phyloP scores from a whole-genome alignment of 2,329 filamentous ascomycete species.

The Pseudogymnoascus sp. region DNA sequence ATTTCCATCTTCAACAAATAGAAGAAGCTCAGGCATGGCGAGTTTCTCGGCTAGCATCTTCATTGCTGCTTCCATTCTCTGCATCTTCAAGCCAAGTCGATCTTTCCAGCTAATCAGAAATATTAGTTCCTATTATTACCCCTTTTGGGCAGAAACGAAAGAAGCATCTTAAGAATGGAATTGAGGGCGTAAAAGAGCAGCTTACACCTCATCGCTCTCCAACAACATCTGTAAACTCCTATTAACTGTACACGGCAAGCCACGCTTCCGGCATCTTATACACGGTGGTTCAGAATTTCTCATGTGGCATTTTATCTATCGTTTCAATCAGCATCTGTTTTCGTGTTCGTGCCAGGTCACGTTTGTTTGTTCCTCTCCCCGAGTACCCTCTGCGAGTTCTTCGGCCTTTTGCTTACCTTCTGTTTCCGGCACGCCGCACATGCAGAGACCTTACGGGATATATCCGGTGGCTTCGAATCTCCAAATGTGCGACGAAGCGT shows the following conservation, averaged over 20 bases:
- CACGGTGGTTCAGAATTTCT: slow-evolving; percentile 30
- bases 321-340: neutral
- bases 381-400: neutral
- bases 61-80: slow-evolving; percentile 29
- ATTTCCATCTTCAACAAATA: slow-evolving; percentile 6
- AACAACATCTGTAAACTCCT: slow-evolving; percentile 34
- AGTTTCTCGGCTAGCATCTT: slow-evolving; percentile 18
- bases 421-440: slow-evolving; percentile 34
- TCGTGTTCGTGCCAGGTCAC: neutral
- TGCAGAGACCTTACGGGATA: slow-evolving; percentile 29
- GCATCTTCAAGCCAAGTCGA: slow-evolving; percentile 30
- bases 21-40: slow-evolving; percentile 16
- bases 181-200: neutral
- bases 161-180: neutral
- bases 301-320: slow-evolving; percentile 35
- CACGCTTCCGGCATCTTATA: slow-evolving; percentile 32
- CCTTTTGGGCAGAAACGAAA: neutral
- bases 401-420: slow-evolving; percentile 20
- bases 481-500: slow-evolving; percentile 22
- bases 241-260: slow-evolving; percentile 33
- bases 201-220: slow-evolving; percentile 30
- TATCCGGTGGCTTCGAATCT: slow-evolving; percentile 29
- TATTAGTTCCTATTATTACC: too few species aligned
- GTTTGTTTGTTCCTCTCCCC: neutral
- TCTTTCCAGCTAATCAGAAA: slow-evolving; percentile 31